Evolutionary conservation across 2,329 filamentous ascomycete species (phyloP), one percentile per base, ranked within the genome.

Genomic region (Ceratocystis harringtonii): DNA sequence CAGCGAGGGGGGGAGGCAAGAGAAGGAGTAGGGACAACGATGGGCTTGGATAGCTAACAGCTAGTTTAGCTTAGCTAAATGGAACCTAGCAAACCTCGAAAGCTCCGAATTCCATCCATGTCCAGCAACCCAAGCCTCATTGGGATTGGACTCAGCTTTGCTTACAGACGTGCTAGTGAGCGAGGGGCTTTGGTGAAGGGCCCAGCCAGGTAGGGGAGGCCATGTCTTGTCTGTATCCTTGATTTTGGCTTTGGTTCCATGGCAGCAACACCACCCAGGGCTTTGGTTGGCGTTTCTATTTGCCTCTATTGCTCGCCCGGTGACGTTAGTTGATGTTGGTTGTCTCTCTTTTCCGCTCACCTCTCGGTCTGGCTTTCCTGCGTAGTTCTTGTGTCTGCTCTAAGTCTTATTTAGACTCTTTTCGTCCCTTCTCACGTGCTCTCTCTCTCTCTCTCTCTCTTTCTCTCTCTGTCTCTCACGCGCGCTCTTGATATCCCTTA

Each of bases 121-220:
- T 28, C 52, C 7, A 30, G 8, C 52, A 15, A 17, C 22, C 22
- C 52, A 57, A 57, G 52, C 52, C 52, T 30, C 52, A 30, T 57
- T 57, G 52, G 52, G 52, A 57, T 57, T 57, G 52, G 52, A 12
- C 5, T 57, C 52, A 57, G 52, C 52, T 57, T 57, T 57, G 28
- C 45, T 50, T 50, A 50, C 45, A 50, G 45, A 50, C n/a, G 52
- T 30, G 52, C 52, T 30, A 57, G 52, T 30, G 52, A 28, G 52
- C 22, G 52, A 57, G 52, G 52, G 52, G 52, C 22, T 57, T 57
- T 57, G 10, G 22, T 30, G 22, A 28, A 57, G 52, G 52, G 15
- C 36, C 36, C 22, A 57, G 10, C 22, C 25, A 30, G 22, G 25
- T 30, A n/a, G 52, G 52, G 28, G 22, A 57, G 45, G 17, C 45